These are phyloP conservation scores for Suillus luteus DNA, from an alignment of 768 basidiomycete species.

Conservation along the genomic window DNA sequence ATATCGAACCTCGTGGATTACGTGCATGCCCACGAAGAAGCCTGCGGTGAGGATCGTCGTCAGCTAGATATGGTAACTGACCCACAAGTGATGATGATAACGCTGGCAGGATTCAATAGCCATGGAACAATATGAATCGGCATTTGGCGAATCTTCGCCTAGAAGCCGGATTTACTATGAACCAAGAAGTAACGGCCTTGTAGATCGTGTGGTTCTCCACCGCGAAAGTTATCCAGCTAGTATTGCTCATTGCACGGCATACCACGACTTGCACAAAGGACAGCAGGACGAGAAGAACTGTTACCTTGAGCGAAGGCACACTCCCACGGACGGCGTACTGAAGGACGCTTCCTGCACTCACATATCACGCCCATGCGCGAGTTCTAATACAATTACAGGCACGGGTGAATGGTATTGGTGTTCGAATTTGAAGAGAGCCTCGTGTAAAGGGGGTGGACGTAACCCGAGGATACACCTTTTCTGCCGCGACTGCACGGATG, in stretches of 20 bases:
- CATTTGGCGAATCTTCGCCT: not conserved
- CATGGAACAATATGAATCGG: not conserved
- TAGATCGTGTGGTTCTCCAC: not conserved
- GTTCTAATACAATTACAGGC: not conserved
- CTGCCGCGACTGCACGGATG: slow-evolving; percentile 4
- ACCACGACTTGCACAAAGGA: not conserved
- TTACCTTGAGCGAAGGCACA: not conserved
- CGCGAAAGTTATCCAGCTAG: not conserved
- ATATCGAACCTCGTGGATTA: slow-evolving; percentile 1
- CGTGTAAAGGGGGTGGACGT: not conserved
- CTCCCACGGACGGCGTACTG: not conserved
- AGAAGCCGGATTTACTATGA: not conserved
- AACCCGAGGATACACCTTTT: not conserved
- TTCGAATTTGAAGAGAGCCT: not conserved
- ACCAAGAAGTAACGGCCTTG: not conserved
- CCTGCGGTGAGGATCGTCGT: not conserved
- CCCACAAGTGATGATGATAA: not conserved
- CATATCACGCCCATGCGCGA: not conserved
- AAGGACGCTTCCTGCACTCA: not conserved
- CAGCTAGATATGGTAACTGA: not conserved
- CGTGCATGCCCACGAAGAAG: slow-evolving; percentile 1
- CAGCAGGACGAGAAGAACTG: not conserved
- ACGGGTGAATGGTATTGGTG: not conserved
- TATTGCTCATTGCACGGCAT: not conserved
- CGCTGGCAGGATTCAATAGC: not conserved